Conservation (phyloP, 768 basidiomycete species). For the Mycena rosella region DNA sequence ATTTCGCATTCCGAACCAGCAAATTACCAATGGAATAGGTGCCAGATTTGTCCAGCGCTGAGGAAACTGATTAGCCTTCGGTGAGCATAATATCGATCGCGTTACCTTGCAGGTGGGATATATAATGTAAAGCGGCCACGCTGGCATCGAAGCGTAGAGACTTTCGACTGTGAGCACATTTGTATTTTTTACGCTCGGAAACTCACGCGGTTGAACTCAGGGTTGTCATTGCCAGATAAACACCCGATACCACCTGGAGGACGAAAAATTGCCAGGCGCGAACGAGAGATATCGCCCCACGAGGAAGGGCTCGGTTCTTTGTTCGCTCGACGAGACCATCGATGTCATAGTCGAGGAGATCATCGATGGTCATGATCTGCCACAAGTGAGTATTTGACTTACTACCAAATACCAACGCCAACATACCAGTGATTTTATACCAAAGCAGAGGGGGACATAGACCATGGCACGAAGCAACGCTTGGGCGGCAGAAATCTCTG, state of each 20-base stretch:
- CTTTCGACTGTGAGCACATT: slow-evolving; percentile 17
- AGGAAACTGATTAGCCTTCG: not conserved
- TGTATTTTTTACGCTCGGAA: not conserved
- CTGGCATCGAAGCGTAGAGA: slow-evolving; percentile 41
- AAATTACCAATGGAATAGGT: slow-evolving; percentile 43
- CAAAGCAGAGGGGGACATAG: slow-evolving; percentile 47
- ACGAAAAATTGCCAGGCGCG: slow-evolving; percentile 47
- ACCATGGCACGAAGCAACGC: slow-evolving; percentile 38
- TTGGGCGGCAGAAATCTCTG: slow-evolving; percentile 32
- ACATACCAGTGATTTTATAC: slow-evolving; percentile 47
- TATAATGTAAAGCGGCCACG: slow-evolving; percentile 47
- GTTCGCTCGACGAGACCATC: slow-evolving; percentile 45
- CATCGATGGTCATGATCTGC: slow-evolving; percentile 50
- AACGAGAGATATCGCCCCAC: slow-evolving; percentile 41
- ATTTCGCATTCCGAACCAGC: not conserved
- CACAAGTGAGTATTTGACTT: slow-evolving; percentile 4
- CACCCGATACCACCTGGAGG: slow-evolving; percentile 40
- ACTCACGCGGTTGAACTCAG: slow-evolving; percentile 40
- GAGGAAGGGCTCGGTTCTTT: slow-evolving; percentile 42
- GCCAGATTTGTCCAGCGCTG: slow-evolving; percentile 47
- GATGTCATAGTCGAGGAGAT: slow-evolving; percentile 46
- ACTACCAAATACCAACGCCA: not conserved
- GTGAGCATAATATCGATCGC: no score
- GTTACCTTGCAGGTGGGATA: slow-evolving; percentile 50
- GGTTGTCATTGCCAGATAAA: slow-evolving; percentile 37